Evolutionary conservation across 371 early-diverging fungal species (phyloP), one percentile per base, ranked within the genome.

Genomic region (Entomophthora muscae): DNA sequence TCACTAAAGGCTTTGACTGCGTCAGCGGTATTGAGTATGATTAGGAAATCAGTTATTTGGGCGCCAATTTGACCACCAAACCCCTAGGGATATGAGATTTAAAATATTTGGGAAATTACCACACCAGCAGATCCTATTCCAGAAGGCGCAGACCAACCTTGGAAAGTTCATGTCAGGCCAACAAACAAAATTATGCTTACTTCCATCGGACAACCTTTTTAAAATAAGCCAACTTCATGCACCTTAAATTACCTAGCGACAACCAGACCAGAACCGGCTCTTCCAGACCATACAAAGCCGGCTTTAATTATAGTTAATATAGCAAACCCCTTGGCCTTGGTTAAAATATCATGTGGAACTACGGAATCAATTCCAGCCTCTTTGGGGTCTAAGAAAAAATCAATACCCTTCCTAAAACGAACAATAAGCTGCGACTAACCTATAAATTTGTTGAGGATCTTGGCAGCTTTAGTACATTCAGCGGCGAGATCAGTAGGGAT

Each of bases 1-100:
- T 85, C 79, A 63, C 79, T 79, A 68, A 96, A 96, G 1, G 94
- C 86, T 70, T 86, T 87, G 33, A 96, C 93, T 12, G 94, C 93
- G 2, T 77, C 82, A 3, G 77, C 78, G 1, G 85, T 90, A 66
- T 92, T 93, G 32, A 95, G 77, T 21, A 95, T 79, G 68, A 93
- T 84, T n/a, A 95, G 91, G 74, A 92, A 89, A 69, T 94, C 92
- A 1, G 95, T 94, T 66, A 94, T 66, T 72, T 96, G 93, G 26
- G 90, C 93, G 57, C 97, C 94, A 56, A 93, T 91, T 73, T 95
- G 95, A 2, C 91, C 91, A 55, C 95, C 95, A 54, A 91, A 83
- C 7, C 95, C 93, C 69, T 66, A 28, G 57, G 24, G 33, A 64
- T 22, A 27, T 53, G 32, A 57, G 53, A 53, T 17, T 12, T 57